Evolutionary conservation across 1,284 basidiomycete genomes (phyloP).

Genomic region (Ustilago hordei): DNA sequence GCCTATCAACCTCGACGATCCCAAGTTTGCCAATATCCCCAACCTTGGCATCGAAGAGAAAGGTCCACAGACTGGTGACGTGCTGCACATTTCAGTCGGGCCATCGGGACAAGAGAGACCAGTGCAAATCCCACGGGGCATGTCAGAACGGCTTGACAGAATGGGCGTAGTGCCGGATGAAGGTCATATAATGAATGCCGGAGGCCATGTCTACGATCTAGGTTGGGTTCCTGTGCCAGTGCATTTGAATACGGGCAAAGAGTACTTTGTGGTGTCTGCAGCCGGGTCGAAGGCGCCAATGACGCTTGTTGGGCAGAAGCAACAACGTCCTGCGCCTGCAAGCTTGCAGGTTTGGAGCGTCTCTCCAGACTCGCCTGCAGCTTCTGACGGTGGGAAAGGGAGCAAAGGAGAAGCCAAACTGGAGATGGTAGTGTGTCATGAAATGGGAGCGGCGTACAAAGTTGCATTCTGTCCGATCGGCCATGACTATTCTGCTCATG

Average conservation of each 20-base stretch:
- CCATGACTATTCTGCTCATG: conserved; percentile 19
- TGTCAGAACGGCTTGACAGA: conserved; percentile 22
- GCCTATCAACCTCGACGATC: conserved; percentile 26
- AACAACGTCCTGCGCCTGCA: conserved; percentile 8
- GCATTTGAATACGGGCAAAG: conserved; percentile 44
- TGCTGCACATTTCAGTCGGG: conserved; percentile 31
- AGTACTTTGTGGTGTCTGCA: conserved; percentile 46
- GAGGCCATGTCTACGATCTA: conserved; percentile 53
- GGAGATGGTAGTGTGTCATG: conserved; percentile 45
- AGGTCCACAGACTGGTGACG: conserved; percentile 20
- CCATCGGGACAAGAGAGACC: conserved; percentile 24
- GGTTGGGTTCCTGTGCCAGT: conserved; percentile 51
- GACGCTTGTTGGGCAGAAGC: conserved; percentile 35
- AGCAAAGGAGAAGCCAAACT: conserved; percentile 33
- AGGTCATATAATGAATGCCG: conserved; percentile 48
- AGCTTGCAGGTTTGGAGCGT: conserved; percentile 57
- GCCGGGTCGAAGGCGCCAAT: conserved; percentile 17
- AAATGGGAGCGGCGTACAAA: conserved; percentile 33
- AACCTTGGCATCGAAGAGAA: conserved; percentile 42
- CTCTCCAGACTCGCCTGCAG: conserved; percentile 17
- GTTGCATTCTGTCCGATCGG: conserved; percentile 48
- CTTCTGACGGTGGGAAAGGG: neutral
- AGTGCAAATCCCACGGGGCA: conserved; percentile 24
- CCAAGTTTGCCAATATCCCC: conserved; percentile 31
- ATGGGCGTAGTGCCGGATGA: conserved; percentile 37